Conservation (phyloP, 2,329 filamentous ascomycete species). For the Bretziella fagacearum region DNA sequence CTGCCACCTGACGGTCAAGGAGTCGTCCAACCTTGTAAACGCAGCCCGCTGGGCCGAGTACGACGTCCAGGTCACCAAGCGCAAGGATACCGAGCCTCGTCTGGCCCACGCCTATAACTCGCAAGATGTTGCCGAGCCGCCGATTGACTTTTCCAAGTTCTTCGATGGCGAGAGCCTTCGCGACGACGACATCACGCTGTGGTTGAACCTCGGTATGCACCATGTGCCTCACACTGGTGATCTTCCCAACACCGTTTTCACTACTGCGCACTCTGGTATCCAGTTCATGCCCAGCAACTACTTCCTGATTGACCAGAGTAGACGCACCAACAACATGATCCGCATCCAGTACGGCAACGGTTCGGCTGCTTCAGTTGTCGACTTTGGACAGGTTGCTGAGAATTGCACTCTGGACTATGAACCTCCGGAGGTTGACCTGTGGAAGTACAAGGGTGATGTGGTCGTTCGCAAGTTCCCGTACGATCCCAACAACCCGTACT, state of each 20-base stretch:
- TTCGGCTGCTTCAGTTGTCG: slow-evolving; percentile 19
- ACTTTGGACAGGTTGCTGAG: slow-evolving; percentile 21
- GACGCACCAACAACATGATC: slow-evolving; percentile 22
- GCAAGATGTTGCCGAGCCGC: slow-evolving; percentile 24
- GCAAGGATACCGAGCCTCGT: slow-evolving; percentile 27
- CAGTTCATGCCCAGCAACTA: slow-evolving; percentile 22
- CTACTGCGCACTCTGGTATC: slow-evolving; percentile 21
- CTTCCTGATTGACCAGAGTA: slow-evolving; percentile 9
- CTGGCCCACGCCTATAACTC: slow-evolving; percentile 23
- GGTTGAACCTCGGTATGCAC: slow-evolving; percentile 39
- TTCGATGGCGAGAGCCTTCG: slow-evolving; percentile 19
- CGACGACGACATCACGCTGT: slow-evolving; percentile 28
- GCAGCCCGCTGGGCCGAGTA: slow-evolving; percentile 26
- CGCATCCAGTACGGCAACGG: slow-evolving; percentile 24
- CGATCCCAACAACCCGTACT: slow-evolving; percentile 15
- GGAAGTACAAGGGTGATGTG: slow-evolving; percentile 19
- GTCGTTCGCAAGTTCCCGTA: slow-evolving; percentile 16
- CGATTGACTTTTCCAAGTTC: slow-evolving; percentile 30
- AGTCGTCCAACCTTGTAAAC: slow-evolving; percentile 25
- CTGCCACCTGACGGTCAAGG: slow-evolving; percentile 29
- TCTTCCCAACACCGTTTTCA: slow-evolving; percentile 21
- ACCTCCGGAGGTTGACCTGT: slow-evolving; percentile 19
- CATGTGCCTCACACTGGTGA: slow-evolving; percentile 34
- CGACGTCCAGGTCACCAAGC: slow-evolving; percentile 29
- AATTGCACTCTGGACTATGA: slow-evolving; percentile 21